Base-by-base conservation (phyloP, 108 stramenopile genomes). In the Thalassiosira profunda region DNA sequence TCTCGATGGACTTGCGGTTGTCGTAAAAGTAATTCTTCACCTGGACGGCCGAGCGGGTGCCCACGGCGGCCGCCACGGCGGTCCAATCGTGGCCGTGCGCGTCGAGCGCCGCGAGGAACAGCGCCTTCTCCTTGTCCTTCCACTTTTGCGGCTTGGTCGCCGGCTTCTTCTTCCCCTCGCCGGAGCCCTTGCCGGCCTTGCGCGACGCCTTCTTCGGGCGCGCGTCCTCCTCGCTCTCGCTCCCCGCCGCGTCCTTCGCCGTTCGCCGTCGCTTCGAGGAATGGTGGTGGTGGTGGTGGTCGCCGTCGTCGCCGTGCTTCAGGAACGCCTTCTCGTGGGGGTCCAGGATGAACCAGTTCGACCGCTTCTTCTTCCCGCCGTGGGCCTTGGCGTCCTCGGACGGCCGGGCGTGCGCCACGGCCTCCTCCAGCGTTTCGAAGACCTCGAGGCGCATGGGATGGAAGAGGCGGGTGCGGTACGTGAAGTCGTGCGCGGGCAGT, bases 1-100 rank as follows among this genome's bases (percentile, higher is more conserved):
- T 91, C 3, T 82, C 86, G 17, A 62, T 31, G 37, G 87, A 79
- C 46, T 92, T 92, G 58, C 87, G 90, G 61, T 87, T 84, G 56
- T 95, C 93, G 65, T 95, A 92, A 69, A 87, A 95, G 58, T 85
- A 91, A 58, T 95, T 95, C 72, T 92, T 92, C 35, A 90, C 86
- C 74, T 95, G 93, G 33, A 84, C 40, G n/a, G 63, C 75, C 10
- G 84, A 61, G 55, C 91, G 88, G 11, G 86, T 90, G 29, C 87
- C 89, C 33, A 95, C 86, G 17, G 87, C 79, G 18, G 72, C 55
- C 5, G 86, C 68, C 24, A 95, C 67, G 8, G 71, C 56, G 3
- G 70, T 35, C 93, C 93, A 95, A 58, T 95, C 66, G 18, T 68
- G 72, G 24, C 74, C 93, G 62, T 87, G 67, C 41, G 83, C 80